These are phyloP conservation scores for Suillus spraguei DNA, from an alignment of 768 basidiomycete species.

Conservation along the genomic window DNA sequence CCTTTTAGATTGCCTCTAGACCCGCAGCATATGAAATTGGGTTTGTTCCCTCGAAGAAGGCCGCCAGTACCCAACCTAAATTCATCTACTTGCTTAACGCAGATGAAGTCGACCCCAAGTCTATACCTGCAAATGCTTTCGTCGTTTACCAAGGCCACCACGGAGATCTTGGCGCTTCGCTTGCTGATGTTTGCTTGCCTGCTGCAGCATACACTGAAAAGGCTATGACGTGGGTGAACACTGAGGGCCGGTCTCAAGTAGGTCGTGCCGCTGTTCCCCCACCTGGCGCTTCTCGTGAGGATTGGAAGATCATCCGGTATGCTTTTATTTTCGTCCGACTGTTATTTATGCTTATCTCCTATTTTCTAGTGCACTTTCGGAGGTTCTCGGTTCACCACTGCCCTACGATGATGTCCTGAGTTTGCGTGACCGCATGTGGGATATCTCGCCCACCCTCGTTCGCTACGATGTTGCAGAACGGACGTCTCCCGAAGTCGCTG, in stretches of 20 bases:
- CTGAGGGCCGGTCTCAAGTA: constrained; percentile 90
- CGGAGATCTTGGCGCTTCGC: constrained; percentile 93
- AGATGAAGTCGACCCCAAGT: constrained; percentile 86
- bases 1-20: constrained; percentile 78
- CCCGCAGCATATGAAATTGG: constrained; percentile 95
- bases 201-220: constrained; percentile 95
- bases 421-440: constrained; percentile 94
- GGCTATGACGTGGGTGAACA: constrained; percentile 92
- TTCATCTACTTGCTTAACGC: constrained; percentile 97
- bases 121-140: constrained; percentile 90
- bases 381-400: constrained; percentile 76
- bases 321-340: constrained; percentile 20
- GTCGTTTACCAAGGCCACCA: constrained; percentile 99
- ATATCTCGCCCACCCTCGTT: constrained; percentile 87
- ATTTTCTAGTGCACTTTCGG: constrained; percentile 75
- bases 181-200: constrained; percentile 96
- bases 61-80: constrained; percentile 79
- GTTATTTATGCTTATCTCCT: neutral
- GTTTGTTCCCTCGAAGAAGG: constrained; percentile 84
- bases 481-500: constrained; percentile 72
- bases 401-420: constrained; percentile 88
- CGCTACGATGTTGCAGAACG: constrained; percentile 82
- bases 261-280: constrained; percentile 91
- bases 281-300: constrained; percentile 94
- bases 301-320: constrained; percentile 95